Evolutionary conservation across 306 rosid genomes (phyloP).

Genomic region (Cicer chorassanicum): DNA sequence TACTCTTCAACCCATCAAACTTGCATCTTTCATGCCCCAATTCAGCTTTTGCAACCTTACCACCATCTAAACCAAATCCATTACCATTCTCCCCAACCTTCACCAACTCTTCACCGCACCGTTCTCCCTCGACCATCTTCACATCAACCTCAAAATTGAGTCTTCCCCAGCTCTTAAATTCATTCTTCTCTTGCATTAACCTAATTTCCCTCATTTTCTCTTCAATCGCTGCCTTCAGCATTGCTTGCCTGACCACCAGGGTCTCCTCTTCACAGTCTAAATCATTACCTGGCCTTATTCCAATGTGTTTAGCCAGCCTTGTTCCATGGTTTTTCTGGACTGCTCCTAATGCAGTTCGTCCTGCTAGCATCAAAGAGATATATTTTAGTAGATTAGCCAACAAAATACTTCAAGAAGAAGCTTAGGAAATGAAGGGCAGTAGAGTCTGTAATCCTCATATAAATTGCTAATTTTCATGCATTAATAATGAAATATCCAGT

Average conservation of each 20-base stretch:
- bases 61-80: not conserved
- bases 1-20: not conserved
- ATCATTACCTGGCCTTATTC: not conserved
- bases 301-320: slow-evolving; percentile 3
- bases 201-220: slow-evolving; percentile 14
- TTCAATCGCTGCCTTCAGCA: slow-evolving; percentile 9
- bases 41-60: not conserved
- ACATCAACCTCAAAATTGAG: not conserved
- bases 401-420: slow-evolving; percentile 2
- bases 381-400: slow-evolving; percentile 9
- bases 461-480: slow-evolving; percentile 20
- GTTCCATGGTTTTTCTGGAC: not conserved
- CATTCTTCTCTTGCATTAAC: not conserved
- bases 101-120: not conserved
- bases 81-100: not conserved
- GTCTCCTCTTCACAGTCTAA: slow-evolving; percentile 37
- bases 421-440: slow-evolving; percentile 12
- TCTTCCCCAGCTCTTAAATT: not conserved
- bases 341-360: slow-evolving; percentile 34
- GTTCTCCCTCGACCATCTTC: not conserved
- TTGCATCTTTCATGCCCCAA: not conserved
- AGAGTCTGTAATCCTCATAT: slow-evolving; percentile 8
- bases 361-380: not conserved
- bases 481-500: not conserved
- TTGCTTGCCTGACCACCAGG: slow-evolving; percentile 34